phyloP scores from a whole-genome alignment of 805 yeast genomes.

The Wickerhamomyces bovis region DNA sequence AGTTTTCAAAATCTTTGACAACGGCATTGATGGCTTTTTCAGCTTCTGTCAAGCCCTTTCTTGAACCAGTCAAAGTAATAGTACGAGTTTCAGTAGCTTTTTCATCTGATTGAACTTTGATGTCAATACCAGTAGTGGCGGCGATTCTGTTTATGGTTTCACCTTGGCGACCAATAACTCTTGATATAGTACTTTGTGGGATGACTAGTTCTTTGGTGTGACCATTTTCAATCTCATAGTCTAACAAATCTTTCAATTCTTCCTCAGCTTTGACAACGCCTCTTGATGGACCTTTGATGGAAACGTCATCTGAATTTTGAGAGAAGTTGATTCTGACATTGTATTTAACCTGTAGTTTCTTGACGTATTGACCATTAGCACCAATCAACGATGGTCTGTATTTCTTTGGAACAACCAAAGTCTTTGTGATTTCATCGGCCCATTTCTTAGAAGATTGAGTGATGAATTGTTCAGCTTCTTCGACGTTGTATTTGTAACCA shows the following conservation, averaged over 20 bases:
- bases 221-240: slow-evolving; percentile 85
- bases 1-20: slow-evolving; percentile 60
- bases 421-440: slow-evolving; percentile 72
- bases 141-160: slow-evolving; percentile 76
- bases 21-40: slow-evolving; percentile 53
- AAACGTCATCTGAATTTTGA: slow-evolving; percentile 49
- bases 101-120: slow-evolving; percentile 38
- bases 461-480: slow-evolving; percentile 60
- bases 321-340: slow-evolving; percentile 79
- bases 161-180: slow-evolving; percentile 87
- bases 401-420: slow-evolving; percentile 65
- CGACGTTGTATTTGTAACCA: slow-evolving; percentile 77
- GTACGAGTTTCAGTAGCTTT: slow-evolving; percentile 47
- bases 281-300: slow-evolving; percentile 83
- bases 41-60: slow-evolving; percentile 69
- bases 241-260: slow-evolving; percentile 75
- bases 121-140: slow-evolving; percentile 46
- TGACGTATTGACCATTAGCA: slow-evolving; percentile 70
- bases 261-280: slow-evolving; percentile 80
- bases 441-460: slow-evolving; percentile 57
- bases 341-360: slow-evolving; percentile 83
- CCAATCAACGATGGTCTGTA: slow-evolving; percentile 84
- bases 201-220: slow-evolving; percentile 56
- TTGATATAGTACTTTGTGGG: slow-evolving; percentile 69
- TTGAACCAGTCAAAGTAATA: slow-evolving; percentile 73